These are phyloP conservation scores for Lactarius akahatsu DNA, from an alignment of 768 basidiomycete species.

Conservation along the genomic window DNA sequence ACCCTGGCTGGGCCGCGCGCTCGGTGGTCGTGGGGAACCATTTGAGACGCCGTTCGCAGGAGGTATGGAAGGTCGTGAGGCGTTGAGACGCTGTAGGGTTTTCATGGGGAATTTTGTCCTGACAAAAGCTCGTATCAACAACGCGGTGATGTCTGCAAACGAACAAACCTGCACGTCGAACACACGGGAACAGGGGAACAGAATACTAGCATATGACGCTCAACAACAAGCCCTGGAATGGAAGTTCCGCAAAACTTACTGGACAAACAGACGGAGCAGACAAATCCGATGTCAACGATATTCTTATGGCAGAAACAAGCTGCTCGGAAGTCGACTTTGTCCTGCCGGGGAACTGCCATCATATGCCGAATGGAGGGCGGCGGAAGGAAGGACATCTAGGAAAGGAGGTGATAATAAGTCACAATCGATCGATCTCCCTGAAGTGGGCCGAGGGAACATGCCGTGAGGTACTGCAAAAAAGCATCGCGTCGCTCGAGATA, in stretches of 20 bases:
- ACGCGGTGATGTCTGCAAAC: not conserved
- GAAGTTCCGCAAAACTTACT: conserved; percentile 53
- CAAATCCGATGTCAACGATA: conserved; percentile 94
- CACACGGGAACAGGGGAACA: conserved; percentile 93
- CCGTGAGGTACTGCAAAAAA: conserved; percentile 89
- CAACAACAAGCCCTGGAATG: conserved; percentile 5
- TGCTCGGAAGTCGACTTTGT: conserved; percentile 94
- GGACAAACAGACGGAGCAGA: conserved; percentile 97
- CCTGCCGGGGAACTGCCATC: conserved; percentile 86
- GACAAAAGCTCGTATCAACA: conserved; percentile 17
- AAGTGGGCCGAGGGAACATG: conserved; percentile 35
- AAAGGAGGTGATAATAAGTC: conserved; percentile 17
- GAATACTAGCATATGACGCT: conserved; percentile 59
- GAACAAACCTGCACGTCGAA: conserved; percentile 83
- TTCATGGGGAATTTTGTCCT: conserved; percentile 97
- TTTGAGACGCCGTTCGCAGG: conserved; percentile 24
- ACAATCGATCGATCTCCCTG: not conserved
- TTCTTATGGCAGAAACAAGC: conserved; percentile 99
- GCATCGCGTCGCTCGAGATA: conserved; percentile 77
- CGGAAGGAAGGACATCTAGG: conserved; percentile 84
- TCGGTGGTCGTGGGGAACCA: conserved; percentile 24
- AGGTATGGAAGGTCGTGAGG: conserved; percentile 39
- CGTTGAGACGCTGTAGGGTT: conserved; percentile 78
- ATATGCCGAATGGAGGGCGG: conserved; percentile 69
- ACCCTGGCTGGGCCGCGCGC: conserved; percentile 18